phyloP scores from a whole-genome alignment of 805 yeast species.

The Hyphopichia homilentoma region DNA sequence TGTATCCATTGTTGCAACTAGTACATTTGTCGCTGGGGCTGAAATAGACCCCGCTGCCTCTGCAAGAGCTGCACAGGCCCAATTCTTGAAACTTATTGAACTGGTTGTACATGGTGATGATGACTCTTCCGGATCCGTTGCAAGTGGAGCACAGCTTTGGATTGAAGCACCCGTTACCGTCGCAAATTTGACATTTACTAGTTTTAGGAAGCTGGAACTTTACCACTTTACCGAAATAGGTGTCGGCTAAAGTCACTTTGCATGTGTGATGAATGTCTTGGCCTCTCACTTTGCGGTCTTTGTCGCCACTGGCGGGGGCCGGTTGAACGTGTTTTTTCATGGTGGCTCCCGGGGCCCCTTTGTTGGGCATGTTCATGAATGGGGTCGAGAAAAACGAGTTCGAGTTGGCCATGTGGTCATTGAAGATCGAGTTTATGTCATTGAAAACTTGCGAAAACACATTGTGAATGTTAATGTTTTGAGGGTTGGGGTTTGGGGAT shows the following conservation, averaged over 20 bases:
- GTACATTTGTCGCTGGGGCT: constrained; percentile 19
- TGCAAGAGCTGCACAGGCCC: constrained; percentile 29
- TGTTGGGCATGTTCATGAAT: constrained; percentile 7
- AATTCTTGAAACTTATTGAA: constrained; percentile 38
- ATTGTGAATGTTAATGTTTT: constrained; percentile 7
- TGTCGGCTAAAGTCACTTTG: constrained; percentile 49
- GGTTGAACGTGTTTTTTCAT: constrained; percentile 20
- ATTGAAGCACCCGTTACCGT: constrained; percentile 49
- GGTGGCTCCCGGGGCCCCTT: constrained; percentile 5
- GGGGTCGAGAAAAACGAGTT: constrained; percentile 4
- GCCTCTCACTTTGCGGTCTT: constrained; percentile 30
- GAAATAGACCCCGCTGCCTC: constrained; percentile 30
- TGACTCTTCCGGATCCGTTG: constrained; percentile 44
- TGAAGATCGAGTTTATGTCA: constrained; percentile 28
- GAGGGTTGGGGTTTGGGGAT: constrained; percentile 2
- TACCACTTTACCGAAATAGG: constrained; percentile 54
- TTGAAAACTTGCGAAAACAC: constrained; percentile 34
- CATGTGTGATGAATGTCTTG: constrained; percentile 56
- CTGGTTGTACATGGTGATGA: constrained; percentile 41
- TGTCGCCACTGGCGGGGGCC: constrained; percentile 8
- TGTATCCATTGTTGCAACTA: constrained; percentile 34
- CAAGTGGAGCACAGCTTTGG: constrained; percentile 33
- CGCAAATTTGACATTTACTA: constrained; percentile 46
- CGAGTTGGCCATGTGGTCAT: constrained; percentile 4
- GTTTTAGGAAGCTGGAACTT: constrained; percentile 53